phyloP scores from a whole-genome alignment of 2,329 filamentous ascomycete genomes.

The Beauveria sp. region DNA sequence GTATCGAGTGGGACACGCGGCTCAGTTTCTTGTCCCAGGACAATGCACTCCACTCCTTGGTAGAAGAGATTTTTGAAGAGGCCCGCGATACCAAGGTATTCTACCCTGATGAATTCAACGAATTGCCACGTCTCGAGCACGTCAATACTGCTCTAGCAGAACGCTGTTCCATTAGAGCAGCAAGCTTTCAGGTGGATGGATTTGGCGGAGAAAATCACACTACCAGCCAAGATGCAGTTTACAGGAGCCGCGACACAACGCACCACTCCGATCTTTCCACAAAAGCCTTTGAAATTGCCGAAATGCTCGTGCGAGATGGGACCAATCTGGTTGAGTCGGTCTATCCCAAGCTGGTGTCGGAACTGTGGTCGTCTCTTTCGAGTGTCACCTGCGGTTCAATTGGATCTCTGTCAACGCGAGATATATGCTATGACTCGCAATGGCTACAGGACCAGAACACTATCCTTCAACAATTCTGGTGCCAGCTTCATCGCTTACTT shows the following conservation, averaged over 20 bases:
- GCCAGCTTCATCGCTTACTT: background rate
- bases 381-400: background rate
- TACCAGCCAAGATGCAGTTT: background rate
- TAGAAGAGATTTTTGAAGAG: background rate
- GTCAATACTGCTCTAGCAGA: background rate
- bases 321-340: background rate
- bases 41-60: background rate
- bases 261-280: background rate
- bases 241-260: background rate
- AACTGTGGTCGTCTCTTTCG: background rate
- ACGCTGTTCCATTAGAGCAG: background rate
- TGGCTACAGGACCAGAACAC: background rate
- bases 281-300: background rate
- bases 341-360: background rate
- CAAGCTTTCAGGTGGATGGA: conserved; percentile 1
- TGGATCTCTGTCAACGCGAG: background rate
- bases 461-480: background rate
- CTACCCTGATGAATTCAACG: background rate
- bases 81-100: background rate
- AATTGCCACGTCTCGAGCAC: background rate
- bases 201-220: conserved; percentile 3
- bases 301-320: background rate
- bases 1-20: background rate
- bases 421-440: background rate
- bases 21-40: background rate